Evolutionary conservation across 192 early-diverging fungal species (phyloP).

Genomic region (Glomus cerebriforme): DNA sequence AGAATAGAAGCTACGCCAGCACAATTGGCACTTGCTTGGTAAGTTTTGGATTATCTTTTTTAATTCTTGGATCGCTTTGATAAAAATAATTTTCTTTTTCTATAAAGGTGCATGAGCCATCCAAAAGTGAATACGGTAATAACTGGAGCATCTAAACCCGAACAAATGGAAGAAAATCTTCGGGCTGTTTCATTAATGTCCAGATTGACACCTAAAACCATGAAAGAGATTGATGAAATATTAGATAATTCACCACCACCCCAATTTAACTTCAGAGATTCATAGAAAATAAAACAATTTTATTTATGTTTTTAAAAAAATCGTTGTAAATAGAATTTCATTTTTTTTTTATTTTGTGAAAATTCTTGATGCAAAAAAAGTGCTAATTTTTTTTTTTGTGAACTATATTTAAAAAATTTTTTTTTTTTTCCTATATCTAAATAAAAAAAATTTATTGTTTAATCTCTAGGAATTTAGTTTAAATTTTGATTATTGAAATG

Average conservation of each 20-base stretch:
- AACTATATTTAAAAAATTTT: too few species aligned
- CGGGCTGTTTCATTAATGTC: slow-evolving; percentile 57
- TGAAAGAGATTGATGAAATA: slow-evolving; percentile 68
- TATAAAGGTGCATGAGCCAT: slow-evolving; percentile 59
- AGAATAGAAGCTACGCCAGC: slow-evolving; percentile 59
- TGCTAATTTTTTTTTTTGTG: too few species aligned
- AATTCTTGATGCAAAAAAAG: too few species aligned
- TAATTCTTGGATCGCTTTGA: neutral
- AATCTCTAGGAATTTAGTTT: too few species aligned
- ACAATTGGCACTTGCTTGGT: slow-evolving; percentile 77
- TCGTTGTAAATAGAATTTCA: neutral
- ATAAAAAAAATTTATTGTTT: too few species aligned
- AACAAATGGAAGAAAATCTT: slow-evolving; percentile 77
- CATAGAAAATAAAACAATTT: too few species aligned
- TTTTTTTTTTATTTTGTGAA: too few species aligned
- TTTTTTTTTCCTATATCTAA: too few species aligned
- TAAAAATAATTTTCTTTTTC: neutral
- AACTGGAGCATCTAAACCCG: slow-evolving; percentile 65
- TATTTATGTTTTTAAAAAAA: too few species aligned
- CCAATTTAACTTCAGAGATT: slow-evolving; percentile 55
- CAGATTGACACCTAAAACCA: slow-evolving; percentile 68
- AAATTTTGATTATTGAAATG: too few species aligned
- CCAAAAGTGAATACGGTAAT: slow-evolving; percentile 60
- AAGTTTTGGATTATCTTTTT: neutral
- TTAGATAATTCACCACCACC: slow-evolving; percentile 69